Evolutionary conservation across 805 yeast genomes (phyloP).

Genomic region (Suhomyces sp.): DNA sequence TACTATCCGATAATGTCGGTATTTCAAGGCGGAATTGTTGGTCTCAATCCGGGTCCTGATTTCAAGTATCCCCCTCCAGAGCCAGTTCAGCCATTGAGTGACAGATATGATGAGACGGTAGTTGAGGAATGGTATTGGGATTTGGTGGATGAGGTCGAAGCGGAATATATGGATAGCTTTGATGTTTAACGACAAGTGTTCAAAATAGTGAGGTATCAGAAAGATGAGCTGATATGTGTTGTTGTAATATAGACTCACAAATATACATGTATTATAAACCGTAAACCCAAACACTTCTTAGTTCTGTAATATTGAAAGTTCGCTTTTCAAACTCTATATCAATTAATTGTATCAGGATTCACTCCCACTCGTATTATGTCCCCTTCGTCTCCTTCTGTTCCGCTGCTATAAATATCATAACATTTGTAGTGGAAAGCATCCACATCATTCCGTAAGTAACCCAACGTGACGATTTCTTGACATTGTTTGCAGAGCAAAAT

Average conservation of each 20-base stretch:
- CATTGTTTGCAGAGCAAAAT: slow-evolving; percentile 51
- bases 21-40: slow-evolving; percentile 74
- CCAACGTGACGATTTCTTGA: slow-evolving; percentile 52
- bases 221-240: too few species aligned
- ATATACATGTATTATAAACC: too few species aligned
- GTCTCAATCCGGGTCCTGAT: slow-evolving; percentile 66
- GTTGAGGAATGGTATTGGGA: slow-evolving; percentile 85
- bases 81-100: slow-evolving; percentile 51
- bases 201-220: too few species aligned
- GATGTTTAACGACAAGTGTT: slow-evolving; percentile 22
- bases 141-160: slow-evolving; percentile 78
- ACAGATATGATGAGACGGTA: slow-evolving; percentile 64
- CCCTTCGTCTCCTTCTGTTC: neutral
- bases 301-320: too few species aligned
- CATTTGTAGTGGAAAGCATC: slow-evolving; percentile 49
- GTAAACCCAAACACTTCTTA: too few species aligned
- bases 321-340: too few species aligned
- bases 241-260: neutral
- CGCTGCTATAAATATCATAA: slow-evolving; percentile 28
- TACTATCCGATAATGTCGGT: slow-evolving; percentile 90
- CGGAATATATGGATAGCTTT: slow-evolving; percentile 49
- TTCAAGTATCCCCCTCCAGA: slow-evolving; percentile 47
- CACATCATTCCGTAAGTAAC: slow-evolving; percentile 31
- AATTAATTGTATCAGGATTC: slow-evolving; percentile 1
- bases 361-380: slow-evolving; percentile 1